A percentile compares a stretch with the other conserved stretches of the same genome.
phyloP scores from a whole-genome alignment of 73 alveolate species.

The Paramecium sexaurelia region DNA sequence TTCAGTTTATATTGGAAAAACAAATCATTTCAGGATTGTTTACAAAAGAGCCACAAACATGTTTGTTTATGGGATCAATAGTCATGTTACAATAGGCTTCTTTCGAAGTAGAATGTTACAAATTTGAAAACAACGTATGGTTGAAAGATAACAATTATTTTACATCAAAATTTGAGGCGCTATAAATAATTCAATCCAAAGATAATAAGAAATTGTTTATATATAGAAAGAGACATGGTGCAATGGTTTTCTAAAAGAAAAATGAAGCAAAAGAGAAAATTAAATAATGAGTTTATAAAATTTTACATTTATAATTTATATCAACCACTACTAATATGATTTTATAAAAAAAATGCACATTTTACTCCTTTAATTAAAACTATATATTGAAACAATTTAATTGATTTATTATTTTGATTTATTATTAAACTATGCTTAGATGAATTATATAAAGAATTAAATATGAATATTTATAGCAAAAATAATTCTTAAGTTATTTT shows the following conservation, averaged over 20 bases:
- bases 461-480: constrained; percentile 1
- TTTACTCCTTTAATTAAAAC: no score
- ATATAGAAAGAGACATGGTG: neutral
- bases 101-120: neutral
- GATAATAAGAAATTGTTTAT: neutral
- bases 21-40: neutral
- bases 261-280: neutral
- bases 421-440: no score
- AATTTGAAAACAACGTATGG: neutral
- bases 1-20: neutral
- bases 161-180: neutral
- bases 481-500: constrained; percentile 57
- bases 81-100: neutral
- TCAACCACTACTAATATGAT: neutral
- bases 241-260: neutral
- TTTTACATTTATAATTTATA: neutral
- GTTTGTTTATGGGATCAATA: neutral
- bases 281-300: neutral
- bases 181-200: neutral
- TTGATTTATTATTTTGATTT: no score
- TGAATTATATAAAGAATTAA: neutral
- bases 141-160: neutral
- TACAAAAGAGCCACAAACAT: neutral
- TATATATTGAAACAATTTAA: no score
- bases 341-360: neutral